These are phyloP conservation scores for Scopulariopsis brevicaulis DNA, from an alignment of 2,329 filamentous ascomycete genomes.

Conservation along the genomic window DNA sequence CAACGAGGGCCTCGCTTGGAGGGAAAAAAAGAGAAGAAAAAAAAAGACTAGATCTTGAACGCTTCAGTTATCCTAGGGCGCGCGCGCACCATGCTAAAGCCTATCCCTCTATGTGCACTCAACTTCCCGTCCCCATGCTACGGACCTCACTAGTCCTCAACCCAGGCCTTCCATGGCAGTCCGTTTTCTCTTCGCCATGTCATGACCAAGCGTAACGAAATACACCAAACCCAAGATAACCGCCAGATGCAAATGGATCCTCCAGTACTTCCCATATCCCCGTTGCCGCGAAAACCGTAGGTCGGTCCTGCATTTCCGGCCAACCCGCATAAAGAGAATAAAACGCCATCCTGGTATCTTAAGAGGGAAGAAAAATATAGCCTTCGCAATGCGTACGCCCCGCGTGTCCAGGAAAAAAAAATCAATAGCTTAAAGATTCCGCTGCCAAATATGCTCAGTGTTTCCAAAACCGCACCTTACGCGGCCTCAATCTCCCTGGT, in stretches of 20 bases:
- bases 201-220: not conserved
- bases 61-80: not conserved
- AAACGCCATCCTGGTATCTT: slow-evolving; percentile 14
- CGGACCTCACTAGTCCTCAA: not conserved
- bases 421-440: not conserved
- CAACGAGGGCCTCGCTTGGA: too few species aligned
- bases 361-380: slow-evolving; percentile 3
- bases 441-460: not conserved
- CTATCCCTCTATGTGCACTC: not conserved
- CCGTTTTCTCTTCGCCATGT: not conserved
- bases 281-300: not conserved
- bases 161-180: not conserved
- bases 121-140: not conserved
- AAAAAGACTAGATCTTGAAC: not conserved
- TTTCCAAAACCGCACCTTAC: not conserved
- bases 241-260: not conserved
- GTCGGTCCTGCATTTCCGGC: not conserved
- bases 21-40: too few species aligned
- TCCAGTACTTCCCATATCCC: not conserved
- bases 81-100: not conserved
- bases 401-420: not conserved
- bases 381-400: not conserved
- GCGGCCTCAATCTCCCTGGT: slow-evolving; percentile 13
- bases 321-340: not conserved
- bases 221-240: not conserved